Evolutionary conservation across 805 yeast species (phyloP).

Genomic region (Nakazawaea ishiwadae): DNA sequence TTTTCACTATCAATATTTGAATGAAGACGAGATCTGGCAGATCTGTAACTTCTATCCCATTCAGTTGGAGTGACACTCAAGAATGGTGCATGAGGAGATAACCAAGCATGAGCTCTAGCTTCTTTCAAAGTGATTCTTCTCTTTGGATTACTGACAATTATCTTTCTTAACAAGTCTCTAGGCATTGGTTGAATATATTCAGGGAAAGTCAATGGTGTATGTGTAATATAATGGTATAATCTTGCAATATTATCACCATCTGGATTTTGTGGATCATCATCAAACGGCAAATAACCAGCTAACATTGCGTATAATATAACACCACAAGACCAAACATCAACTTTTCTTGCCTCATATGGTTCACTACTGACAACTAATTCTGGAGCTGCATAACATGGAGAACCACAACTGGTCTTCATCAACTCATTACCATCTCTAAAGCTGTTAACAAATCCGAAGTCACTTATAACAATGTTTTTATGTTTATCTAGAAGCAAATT

Average conservation of each 20-base stretch:
- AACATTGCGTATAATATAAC: slow-evolving; percentile 94
- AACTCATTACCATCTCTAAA: slow-evolving; percentile 61
- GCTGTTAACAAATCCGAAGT: slow-evolving; percentile 93
- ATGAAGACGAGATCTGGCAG: slow-evolving; percentile 27
- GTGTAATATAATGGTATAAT: slow-evolving; percentile 85
- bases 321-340: slow-evolving; percentile 97
- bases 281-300: slow-evolving; percentile 95
- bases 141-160: slow-evolving; percentile 80
- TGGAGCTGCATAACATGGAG: slow-evolving; percentile 99
- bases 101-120: slow-evolving; percentile 83
- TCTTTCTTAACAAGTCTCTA: slow-evolving; percentile 81
- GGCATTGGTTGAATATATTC: slow-evolving; percentile 89
- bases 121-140: slow-evolving; percentile 65
- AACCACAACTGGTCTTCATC: slow-evolving; percentile 94
- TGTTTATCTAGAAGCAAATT: slow-evolving; percentile 77
- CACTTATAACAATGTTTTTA: slow-evolving; percentile 81
- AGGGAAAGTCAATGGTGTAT: slow-evolving; percentile 91
- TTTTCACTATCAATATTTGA: slow-evolving; percentile 17
- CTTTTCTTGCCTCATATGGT: slow-evolving; percentile 89
- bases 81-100: slow-evolving; percentile 77
- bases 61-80: slow-evolving; percentile 81
- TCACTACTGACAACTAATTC: slow-evolving; percentile 84
- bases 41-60: slow-evolving; percentile 70
- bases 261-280: slow-evolving; percentile 95
- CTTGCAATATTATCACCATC: slow-evolving; percentile 92